phyloP scores from a whole-genome alignment of 1,284 basidiomycete species.

The Irpex sp. region DNA sequence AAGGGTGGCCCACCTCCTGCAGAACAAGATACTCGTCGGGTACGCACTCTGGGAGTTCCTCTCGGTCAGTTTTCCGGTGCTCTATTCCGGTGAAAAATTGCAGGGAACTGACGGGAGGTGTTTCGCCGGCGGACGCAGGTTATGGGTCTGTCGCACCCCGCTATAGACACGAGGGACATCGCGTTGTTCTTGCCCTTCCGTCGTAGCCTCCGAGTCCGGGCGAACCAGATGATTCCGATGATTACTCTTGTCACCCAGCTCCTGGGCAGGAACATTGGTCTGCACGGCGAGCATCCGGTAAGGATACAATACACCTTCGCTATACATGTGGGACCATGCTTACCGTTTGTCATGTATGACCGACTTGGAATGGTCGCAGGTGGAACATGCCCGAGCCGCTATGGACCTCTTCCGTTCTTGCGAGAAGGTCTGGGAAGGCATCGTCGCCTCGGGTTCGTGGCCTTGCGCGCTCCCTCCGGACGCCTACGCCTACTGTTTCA shows the following conservation, averaged over 20 bases:
- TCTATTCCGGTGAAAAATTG: neutral
- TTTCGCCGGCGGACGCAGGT: constrained; percentile 30
- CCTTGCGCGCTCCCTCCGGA: constrained; percentile 41
- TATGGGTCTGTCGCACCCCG: constrained; percentile 46
- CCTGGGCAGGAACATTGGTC: constrained; percentile 45
- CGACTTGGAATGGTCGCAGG: constrained; percentile 23
- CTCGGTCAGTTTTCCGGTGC: constrained; percentile 31
- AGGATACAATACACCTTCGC: constrained; percentile 16
- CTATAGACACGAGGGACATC: constrained; percentile 49
- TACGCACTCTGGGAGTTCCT: constrained; percentile 51
- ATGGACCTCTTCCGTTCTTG: constrained; percentile 53
- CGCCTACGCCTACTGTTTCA: constrained; percentile 27
- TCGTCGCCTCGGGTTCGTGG: constrained; percentile 44
- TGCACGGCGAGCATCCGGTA: constrained; percentile 47
- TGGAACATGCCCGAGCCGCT: constrained; percentile 46
- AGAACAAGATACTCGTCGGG: constrained; percentile 48
- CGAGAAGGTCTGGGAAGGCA: constrained; percentile 44
- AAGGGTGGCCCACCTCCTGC: constrained; percentile 37
- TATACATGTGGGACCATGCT: neutral
- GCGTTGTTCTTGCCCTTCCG: constrained; percentile 52
- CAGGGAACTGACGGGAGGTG: neutral
- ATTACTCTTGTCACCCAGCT: constrained; percentile 41
- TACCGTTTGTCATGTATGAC: neutral
- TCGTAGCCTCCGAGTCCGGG: constrained; percentile 35
- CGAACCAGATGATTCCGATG: constrained; percentile 34